Evolutionary conservation across 768 basidiomycete species (phyloP).

Genomic region (Kwoniella bestiolae): DNA sequence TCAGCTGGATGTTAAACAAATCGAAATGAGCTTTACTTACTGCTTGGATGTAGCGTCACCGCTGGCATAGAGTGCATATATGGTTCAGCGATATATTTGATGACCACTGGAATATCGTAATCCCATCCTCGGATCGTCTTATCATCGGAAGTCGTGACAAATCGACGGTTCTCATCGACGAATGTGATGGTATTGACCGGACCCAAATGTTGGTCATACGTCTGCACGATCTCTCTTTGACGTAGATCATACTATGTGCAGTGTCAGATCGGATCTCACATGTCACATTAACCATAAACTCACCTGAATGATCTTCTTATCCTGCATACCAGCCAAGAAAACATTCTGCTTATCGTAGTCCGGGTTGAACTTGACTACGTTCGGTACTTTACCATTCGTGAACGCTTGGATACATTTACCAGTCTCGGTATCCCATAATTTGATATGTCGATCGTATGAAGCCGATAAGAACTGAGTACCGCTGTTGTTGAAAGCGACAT

Average conservation of each 20-base stretch:
- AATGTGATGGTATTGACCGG: constrained; percentile 99
- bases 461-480: constrained; percentile 88
- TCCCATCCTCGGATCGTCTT: constrained; percentile 99
- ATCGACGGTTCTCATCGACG: constrained; percentile 95
- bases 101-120: constrained; percentile 98
- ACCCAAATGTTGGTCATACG: constrained; percentile 97
- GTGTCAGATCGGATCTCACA: not conserved
- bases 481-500: constrained; percentile 92
- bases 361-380: constrained; percentile 93
- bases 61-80: constrained; percentile 99
- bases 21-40: constrained; percentile 70
- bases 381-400: constrained; percentile 95
- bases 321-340: constrained; percentile 97
- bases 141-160: constrained; percentile 98
- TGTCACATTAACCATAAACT: too few relatives aligned
- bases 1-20: too few relatives aligned
- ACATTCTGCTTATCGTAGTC: constrained; percentile 94
- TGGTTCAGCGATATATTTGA: constrained; percentile 99
- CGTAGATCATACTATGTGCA: constrained; percentile 85
- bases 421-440: constrained; percentile 99
- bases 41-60: constrained; percentile 90
- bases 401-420: constrained; percentile 95
- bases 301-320: constrained; percentile 99
- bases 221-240: constrained; percentile 92
- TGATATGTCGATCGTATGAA: constrained; percentile 95